Conservation (phyloP, 2,329 filamentous ascomycete species). For the Ustulina deusta region DNA sequence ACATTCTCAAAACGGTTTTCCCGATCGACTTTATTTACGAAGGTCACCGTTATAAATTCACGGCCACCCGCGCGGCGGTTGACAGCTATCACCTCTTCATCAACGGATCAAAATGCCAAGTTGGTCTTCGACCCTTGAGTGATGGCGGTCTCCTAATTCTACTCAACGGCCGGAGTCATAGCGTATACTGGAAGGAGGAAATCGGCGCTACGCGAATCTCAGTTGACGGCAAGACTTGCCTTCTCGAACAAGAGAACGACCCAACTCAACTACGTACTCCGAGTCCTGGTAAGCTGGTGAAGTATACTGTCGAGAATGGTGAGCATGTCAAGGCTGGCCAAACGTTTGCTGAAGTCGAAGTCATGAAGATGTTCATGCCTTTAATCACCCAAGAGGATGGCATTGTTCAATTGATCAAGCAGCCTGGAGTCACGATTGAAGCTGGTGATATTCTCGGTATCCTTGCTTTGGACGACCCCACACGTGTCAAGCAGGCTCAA, state of each 20-base stretch:
- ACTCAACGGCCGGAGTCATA: slow-evolving; percentile 93
- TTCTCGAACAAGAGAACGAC: slow-evolving; percentile 98
- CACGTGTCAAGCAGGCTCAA: slow-evolving; percentile 95
- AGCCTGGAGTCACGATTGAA: slow-evolving; percentile 96
- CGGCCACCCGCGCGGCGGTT: slow-evolving; percentile 87
- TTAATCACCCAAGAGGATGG: slow-evolving; percentile 94
- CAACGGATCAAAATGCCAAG: slow-evolving; percentile 95
- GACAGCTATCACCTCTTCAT: slow-evolving; percentile 99
- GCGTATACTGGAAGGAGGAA: slow-evolving; percentile 99
- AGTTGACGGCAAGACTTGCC: slow-evolving; percentile 96
- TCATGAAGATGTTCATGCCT: slow-evolving; percentile 99
- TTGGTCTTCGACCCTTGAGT: slow-evolving; percentile 90
- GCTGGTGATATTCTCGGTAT: slow-evolving; percentile 99
- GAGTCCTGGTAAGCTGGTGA: slow-evolving; percentile 96
- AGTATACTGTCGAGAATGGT: slow-evolving; percentile 96
- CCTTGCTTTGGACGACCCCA: slow-evolving; percentile 92
- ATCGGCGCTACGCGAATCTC: slow-evolving; percentile 94
- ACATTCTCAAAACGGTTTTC: slow-evolving; percentile 97
- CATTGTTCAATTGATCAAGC: slow-evolving; percentile 98
- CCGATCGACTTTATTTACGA: slow-evolving; percentile 99
- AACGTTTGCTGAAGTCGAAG: slow-evolving; percentile 95
- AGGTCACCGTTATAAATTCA: slow-evolving; percentile 96
- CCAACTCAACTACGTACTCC: slow-evolving; percentile 96
- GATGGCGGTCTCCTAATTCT: slow-evolving; percentile 94
- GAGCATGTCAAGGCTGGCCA: slow-evolving; percentile 92